Evolutionary conservation across 768 basidiomycete genomes (phyloP).

Genomic region (Agrocybe pediades): DNA sequence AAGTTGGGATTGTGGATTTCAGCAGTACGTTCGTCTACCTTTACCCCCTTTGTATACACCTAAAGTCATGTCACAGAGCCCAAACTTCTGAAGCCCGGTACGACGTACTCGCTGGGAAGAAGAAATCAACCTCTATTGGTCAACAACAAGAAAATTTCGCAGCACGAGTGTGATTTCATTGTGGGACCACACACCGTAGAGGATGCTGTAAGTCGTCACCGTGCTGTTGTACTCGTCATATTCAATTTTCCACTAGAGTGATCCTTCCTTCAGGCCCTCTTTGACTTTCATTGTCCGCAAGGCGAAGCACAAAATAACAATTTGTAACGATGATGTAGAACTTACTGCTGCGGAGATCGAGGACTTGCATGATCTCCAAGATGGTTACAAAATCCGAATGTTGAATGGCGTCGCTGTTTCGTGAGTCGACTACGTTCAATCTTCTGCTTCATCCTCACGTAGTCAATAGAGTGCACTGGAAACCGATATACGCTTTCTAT

Average conservation of each 20-base stretch:
- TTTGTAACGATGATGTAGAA: not conserved
- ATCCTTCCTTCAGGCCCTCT: slow-evolving; percentile 49
- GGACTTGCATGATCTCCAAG: not conserved
- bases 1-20: slow-evolving; percentile 10
- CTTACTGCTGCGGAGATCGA: not conserved
- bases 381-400: not conserved
- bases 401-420: not conserved
- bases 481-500: slow-evolving; percentile 49
- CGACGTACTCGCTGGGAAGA: slow-evolving; percentile 56
- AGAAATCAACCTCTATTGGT: slow-evolving; percentile 54
- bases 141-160: slow-evolving; percentile 65
- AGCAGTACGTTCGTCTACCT: slow-evolving; percentile 14
- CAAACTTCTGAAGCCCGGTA: slow-evolving; percentile 67
- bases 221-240: not conserved
- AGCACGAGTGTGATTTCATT: slow-evolving; percentile 56
- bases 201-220: slow-evolving; percentile 50
- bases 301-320: not conserved
- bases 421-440: not conserved
- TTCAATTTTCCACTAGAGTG: slow-evolving; percentile 34
- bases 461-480: slow-evolving; percentile 52
- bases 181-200: slow-evolving; percentile 54
- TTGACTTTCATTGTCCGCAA: slow-evolving; percentile 43
- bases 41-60: not conserved
- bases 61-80: slow-evolving; percentile 21
- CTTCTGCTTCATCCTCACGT: not conserved